These are phyloP conservation scores for Aspergillus neoniger DNA, from an alignment of 2,329 filamentous ascomycete genomes.

Conservation along the genomic window DNA sequence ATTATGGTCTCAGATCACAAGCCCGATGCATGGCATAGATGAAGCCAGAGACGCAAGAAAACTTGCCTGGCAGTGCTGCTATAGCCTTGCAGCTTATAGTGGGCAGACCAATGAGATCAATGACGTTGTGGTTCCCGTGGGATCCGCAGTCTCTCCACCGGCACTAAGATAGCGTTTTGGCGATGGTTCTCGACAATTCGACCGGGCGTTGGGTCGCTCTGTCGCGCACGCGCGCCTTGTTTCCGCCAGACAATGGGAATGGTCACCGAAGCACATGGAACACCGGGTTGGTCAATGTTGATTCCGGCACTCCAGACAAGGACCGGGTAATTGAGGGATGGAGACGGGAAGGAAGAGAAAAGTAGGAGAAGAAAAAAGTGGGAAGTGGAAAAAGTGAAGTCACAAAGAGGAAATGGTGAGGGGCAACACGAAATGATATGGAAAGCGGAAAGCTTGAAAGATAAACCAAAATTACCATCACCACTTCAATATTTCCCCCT, in stretches of 20 bases:
- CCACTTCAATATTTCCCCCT: background rate
- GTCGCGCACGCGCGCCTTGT: background rate
- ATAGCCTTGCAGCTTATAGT: background rate
- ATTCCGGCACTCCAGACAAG: background rate
- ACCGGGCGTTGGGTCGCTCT: slow-evolving; percentile 4
- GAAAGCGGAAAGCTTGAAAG: no score
- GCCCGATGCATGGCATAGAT: slow-evolving; percentile 2
- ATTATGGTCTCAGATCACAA: slow-evolving; percentile 5
- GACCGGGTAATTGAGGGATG: background rate
- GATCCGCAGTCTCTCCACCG: slow-evolving; percentile 17
- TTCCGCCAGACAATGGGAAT: background rate
- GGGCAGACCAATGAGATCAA: slow-evolving; percentile 7
- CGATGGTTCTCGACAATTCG: slow-evolving; percentile 16
- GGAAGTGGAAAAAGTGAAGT: background rate
- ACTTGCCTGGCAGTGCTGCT: slow-evolving; percentile 6
- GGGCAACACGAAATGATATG: background rate
- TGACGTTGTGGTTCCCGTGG: slow-evolving; percentile 14
- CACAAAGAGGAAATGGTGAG: background rate
- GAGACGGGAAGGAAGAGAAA: background rate
- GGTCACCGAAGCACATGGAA: slow-evolving; percentile 6
- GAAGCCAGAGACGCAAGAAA: slow-evolving; percentile 5
- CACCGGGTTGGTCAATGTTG: slow-evolving; percentile 2
- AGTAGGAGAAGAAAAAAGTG: background rate
- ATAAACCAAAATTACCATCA: slow-evolving; percentile 7
- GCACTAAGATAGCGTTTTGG: slow-evolving; percentile 14